phyloP scores from a whole-genome alignment of 78 protist species.

The Tieghemostelium lacteum region DNA sequence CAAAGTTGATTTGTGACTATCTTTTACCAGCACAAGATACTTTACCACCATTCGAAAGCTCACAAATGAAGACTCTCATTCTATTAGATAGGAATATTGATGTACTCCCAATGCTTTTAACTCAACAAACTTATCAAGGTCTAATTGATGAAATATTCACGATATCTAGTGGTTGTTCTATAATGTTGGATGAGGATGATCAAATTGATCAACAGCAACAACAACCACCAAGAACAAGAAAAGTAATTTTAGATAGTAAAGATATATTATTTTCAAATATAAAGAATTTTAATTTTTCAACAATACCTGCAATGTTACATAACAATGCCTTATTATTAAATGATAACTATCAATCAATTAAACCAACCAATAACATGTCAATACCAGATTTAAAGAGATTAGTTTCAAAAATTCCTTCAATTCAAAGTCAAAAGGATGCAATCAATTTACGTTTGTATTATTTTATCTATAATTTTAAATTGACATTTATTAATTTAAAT shows the following conservation, averaged over 20 bases:
- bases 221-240: background rate
- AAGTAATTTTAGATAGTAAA: no score
- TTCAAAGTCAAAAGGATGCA: background rate
- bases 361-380: background rate
- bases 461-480: no score
- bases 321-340: background rate
- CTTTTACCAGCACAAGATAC: background rate
- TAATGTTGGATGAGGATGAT: background rate
- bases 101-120: constrained; percentile 11
- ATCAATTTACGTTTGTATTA: background rate
- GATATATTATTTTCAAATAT: constrained; percentile 10
- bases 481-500: background rate
- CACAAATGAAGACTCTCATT: constrained; percentile 11
- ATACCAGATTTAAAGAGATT: constrained; percentile 13
- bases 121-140: constrained; percentile 43
- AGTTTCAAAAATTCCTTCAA: constrained; percentile 1
- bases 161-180: constrained; percentile 1
- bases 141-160: constrained; percentile 6
- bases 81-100: constrained; percentile 5
- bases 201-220: background rate
- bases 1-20: background rate
- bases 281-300: background rate
- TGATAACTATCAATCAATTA: background rate
- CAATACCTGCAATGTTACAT: constrained; percentile 4
- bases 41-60: background rate